Conservation (phyloP, 495 filamentous ascomycete genomes). For the Aspergillus affinis region DNA sequence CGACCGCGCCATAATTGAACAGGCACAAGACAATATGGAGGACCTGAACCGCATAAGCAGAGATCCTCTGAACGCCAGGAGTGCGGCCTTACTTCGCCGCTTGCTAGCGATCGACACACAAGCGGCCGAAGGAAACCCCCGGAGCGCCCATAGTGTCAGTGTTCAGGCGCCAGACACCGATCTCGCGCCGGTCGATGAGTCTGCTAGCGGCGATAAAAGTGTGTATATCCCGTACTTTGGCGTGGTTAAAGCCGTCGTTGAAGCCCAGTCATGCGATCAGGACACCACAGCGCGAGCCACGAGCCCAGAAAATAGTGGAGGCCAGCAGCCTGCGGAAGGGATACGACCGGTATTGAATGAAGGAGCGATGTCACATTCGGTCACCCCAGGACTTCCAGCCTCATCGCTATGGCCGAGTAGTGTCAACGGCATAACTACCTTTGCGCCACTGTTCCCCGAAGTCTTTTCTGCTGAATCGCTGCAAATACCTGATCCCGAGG, state of each 20-base stretch:
- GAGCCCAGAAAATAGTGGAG: too few species aligned
- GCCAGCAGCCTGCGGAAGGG: too few species aligned
- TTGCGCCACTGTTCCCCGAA: too few species aligned
- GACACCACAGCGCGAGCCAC: too few species aligned
- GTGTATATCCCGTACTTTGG: constrained; percentile 44
- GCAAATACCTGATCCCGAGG: too few species aligned
- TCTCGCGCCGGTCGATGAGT: background rate
- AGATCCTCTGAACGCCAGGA: background rate
- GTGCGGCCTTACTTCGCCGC: constrained; percentile 17
- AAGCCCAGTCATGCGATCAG: too few species aligned
- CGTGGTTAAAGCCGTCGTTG: constrained; percentile 19
- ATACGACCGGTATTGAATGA: too few species aligned
- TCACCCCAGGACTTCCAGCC: too few species aligned
- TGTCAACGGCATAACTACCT: too few species aligned
- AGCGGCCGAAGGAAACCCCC: constrained; percentile 17
- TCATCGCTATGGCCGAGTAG: too few species aligned
- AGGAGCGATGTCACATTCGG: too few species aligned
- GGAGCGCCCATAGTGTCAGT: background rate
- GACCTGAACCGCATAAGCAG: constrained; percentile 8
- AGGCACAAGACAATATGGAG: constrained; percentile 37
- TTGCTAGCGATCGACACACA: constrained; percentile 27
- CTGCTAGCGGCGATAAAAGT: constrained; percentile 13
- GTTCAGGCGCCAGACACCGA: constrained; percentile 11
- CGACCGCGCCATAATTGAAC: constrained; percentile 47
- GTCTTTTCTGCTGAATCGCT: too few species aligned